Evolutionary conservation across 805 yeast genomes (phyloP), one percentile per base, ranked within the genome.

Genomic region (Saccharomyces mikatae): DNA sequence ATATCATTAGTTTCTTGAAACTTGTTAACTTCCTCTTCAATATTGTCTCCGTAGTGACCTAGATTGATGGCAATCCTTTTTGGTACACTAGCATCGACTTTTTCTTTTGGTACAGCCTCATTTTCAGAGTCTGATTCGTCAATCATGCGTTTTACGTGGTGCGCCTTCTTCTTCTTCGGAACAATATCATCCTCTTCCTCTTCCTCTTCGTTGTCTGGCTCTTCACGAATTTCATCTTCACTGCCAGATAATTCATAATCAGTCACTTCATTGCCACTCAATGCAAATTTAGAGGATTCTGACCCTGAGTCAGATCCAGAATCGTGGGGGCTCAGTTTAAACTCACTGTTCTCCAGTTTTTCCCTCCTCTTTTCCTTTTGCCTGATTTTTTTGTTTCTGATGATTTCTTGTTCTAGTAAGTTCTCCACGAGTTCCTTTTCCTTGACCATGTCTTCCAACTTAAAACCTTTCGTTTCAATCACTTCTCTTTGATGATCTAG

Each of bases 391-490:
- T 74, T 66, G 14, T 72, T 79, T 58, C 83, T 73, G 54, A 76
- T 76, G 57, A 79, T 74, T 62, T 80, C 83, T 54, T 78, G 72
- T 58, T 80, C 80, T 59, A 81, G 68, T 57, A 69, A 62, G 46
- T 63, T 59, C 32, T 65, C 70, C 1, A 62, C 65, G 11, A 62
- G 56, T 41, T 66, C 67, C 54, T 72, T 74, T 51, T 69, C 71
- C 71, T 80, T 69, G 58, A 74, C 66, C 11, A 70, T 62, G 28
- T 62, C 67, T 41, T 63, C 70, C 62, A 77, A 53, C 47, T 75
- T 79, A 51, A 71, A 65, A 52, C 76, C 79, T 46, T 79, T 72
- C 46, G 73, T 72, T n/a, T 74, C 73, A 44, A 76, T 66, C 2
- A 71, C 73, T 54, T 82, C 74, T 57, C 74, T 79, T 62, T 76